Percentiles rank a stretch among this genome's conserved stretches.
Conservation (phyloP, 371 early-diverging fungal species). For the Smittium culicis region DNA sequence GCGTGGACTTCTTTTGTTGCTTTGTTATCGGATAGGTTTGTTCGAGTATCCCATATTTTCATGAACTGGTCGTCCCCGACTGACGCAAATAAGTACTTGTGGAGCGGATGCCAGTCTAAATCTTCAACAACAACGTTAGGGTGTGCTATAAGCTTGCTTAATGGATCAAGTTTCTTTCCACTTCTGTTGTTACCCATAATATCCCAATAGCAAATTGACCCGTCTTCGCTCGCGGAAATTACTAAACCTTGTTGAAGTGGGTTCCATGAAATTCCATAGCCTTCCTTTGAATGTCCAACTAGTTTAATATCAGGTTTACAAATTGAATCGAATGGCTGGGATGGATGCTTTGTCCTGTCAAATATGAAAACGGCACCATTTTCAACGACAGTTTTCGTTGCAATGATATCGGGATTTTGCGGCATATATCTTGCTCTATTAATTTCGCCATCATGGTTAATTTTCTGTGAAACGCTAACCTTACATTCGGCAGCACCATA, state of each 20-base stretch:
- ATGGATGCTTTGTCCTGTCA: conserved; percentile 89
- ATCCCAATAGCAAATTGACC: conserved; percentile 76
- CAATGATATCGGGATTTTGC: conserved; percentile 81
- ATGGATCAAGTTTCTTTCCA: conserved; percentile 61
- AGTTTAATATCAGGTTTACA: conserved; percentile 78
- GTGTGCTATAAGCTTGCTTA: conserved; percentile 63
- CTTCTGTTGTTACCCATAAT: conserved; percentile 15
- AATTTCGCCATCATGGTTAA: conserved; percentile 89
- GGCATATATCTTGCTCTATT: conserved; percentile 93
- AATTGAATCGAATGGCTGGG: conserved; percentile 50
- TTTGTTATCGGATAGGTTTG: too few relatives aligned
- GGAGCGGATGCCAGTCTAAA: conserved; percentile 76
- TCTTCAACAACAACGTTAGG: conserved; percentile 84
- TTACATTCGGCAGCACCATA: conserved; percentile 60
- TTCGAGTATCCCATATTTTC: conserved; percentile 66
- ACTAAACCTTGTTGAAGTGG: conserved; percentile 46
- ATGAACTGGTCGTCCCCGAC: conserved; percentile 91
- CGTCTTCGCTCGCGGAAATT: conserved; percentile 79
- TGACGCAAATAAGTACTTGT: conserved; percentile 76
- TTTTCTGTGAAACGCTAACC: conserved; percentile 72
- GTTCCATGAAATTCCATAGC: conserved; percentile 75
- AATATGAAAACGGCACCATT: conserved; percentile 84
- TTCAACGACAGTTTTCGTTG: conserved; percentile 68
- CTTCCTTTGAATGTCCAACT: conserved; percentile 85
- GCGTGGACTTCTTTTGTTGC: conserved; percentile 61